These are phyloP conservation scores for Dispira simplex DNA, from an alignment of 192 early-diverging fungal genomes.

Conservation along the genomic window DNA sequence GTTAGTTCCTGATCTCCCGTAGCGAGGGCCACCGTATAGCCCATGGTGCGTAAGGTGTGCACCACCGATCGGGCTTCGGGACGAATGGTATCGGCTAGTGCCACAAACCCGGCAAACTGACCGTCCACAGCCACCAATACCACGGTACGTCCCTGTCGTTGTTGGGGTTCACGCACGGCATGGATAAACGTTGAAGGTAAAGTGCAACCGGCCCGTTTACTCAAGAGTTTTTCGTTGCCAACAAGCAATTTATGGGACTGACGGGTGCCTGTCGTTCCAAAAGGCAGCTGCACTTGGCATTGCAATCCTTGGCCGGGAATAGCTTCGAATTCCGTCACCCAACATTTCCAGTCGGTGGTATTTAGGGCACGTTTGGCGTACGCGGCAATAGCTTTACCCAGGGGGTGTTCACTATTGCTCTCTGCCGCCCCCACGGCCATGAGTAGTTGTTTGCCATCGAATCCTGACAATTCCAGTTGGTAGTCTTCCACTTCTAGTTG, in stretches of 20 bases:
- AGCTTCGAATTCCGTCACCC: slow-evolving; percentile 41
- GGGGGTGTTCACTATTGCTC: slow-evolving; percentile 71
- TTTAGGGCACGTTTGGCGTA: slow-evolving; percentile 33
- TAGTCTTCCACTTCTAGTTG: slow-evolving; percentile 43
- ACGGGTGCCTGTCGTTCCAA: neutral
- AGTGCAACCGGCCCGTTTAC: slow-evolving; percentile 20
- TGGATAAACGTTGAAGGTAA: slow-evolving; percentile 25
- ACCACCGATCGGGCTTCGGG: slow-evolving; percentile 61
- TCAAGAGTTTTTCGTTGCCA: slow-evolving; percentile 57
- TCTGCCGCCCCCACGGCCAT: slow-evolving; percentile 66
- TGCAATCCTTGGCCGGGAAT: slow-evolving; percentile 53
- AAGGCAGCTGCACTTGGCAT: slow-evolving; percentile 30
- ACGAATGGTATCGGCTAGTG: slow-evolving; percentile 73
- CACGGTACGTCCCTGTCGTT: slow-evolving; percentile 58
- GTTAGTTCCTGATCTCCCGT: slow-evolving; percentile 86
- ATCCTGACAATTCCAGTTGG: slow-evolving; percentile 9
- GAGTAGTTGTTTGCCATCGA: slow-evolving; percentile 21
- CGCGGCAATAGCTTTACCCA: slow-evolving; percentile 60
- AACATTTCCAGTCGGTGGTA: slow-evolving; percentile 23
- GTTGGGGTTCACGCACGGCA: slow-evolving; percentile 31
- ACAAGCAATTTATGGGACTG: slow-evolving; percentile 36
- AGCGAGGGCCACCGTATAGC: slow-evolving; percentile 71
- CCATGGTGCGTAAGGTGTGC: slow-evolving; percentile 52
- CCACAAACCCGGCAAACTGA: slow-evolving; percentile 44
- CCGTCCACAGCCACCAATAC: slow-evolving; percentile 56